Conservation (phyloP, 257 asterid species). For the Anisodus acutangulus region DNA sequence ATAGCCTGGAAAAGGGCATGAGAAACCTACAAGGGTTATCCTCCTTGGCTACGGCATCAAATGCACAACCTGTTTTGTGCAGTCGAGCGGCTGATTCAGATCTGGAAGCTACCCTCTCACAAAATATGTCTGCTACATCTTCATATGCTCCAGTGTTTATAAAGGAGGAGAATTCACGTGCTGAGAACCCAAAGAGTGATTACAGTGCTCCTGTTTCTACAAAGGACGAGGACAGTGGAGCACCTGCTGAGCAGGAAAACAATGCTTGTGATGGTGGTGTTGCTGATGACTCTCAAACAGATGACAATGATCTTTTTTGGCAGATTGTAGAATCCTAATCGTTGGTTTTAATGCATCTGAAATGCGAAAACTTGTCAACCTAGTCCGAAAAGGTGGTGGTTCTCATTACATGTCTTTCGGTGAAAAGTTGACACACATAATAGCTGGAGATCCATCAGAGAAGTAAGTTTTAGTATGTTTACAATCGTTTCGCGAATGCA, state of each 20-base stretch:
- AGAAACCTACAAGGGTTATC: conserved; percentile 56
- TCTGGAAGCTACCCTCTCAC: conserved; percentile 47
- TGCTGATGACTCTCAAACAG: conserved; percentile 89
- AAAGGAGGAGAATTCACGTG: conserved; percentile 45
- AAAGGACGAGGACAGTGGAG: conserved; percentile 43
- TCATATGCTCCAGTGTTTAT: conserved; percentile 52
- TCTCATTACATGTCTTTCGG: conserved; percentile 83
- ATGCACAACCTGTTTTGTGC: conserved; percentile 46
- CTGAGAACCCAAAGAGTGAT: conserved; percentile 48
- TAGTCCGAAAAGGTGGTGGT: conserved; percentile 96
- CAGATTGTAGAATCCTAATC: conserved; percentile 84
- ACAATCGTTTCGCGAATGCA: background rate
- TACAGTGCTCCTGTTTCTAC: conserved; percentile 56
- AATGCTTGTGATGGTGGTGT: conserved; percentile 49
- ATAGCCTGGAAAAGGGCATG: conserved; percentile 60
- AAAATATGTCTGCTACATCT: conserved; percentile 43
- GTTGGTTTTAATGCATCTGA: conserved; percentile 86
- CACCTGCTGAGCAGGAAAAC: conserved; percentile 48
- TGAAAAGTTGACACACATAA: conserved; percentile 86
- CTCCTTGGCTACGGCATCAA: conserved; percentile 57
- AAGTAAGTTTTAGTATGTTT: conserved; percentile 53
- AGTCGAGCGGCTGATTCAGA: conserved; percentile 58
- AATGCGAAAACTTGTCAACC: conserved; percentile 78
- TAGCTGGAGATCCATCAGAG: conserved; percentile 86
- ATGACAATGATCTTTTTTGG: conserved; percentile 79